A percentile compares a stretch with the other conserved stretches of the same genome.
These are phyloP conservation scores for Mycena rosella DNA, from an alignment of 768 basidiomycete genomes.

Conservation along the genomic window DNA sequence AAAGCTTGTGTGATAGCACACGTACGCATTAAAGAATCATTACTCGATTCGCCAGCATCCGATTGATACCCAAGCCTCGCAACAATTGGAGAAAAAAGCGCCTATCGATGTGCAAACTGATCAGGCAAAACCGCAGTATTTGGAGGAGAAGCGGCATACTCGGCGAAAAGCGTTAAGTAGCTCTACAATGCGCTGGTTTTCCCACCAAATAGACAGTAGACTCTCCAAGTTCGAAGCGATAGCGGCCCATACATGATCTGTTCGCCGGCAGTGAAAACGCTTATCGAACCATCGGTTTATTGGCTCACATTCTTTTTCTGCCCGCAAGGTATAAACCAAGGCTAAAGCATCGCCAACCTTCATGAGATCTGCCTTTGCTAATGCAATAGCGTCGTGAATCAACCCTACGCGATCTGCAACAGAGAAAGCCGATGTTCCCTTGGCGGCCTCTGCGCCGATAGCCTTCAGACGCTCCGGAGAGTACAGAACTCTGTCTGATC, in stretches of 20 bases:
- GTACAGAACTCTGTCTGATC: constrained; percentile 74
- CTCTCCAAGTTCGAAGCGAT: constrained; percentile 59
- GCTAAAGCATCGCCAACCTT: constrained; percentile 70
- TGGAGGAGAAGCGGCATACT: constrained; percentile 42
- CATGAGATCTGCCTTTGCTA: constrained; percentile 75
- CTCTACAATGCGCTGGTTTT: constrained; percentile 57
- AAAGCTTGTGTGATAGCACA: constrained; percentile 64
- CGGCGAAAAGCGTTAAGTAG: constrained; percentile 58
- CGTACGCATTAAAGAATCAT: constrained; percentile 68
- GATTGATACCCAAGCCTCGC: constrained; percentile 72
- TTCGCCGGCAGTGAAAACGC: constrained; percentile 1
- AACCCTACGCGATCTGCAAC: constrained; percentile 80
- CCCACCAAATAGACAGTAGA: constrained; percentile 75
- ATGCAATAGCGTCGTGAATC: constrained; percentile 71
- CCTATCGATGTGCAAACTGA: constrained; percentile 42
- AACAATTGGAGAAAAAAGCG: constrained; percentile 67
- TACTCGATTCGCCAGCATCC: constrained; percentile 56
- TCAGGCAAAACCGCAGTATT: background rate
- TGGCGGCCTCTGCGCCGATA: constrained; percentile 72
- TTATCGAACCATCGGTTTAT: background rate
- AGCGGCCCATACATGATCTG: constrained; percentile 73
- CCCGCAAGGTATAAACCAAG: constrained; percentile 64
- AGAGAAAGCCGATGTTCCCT: constrained; percentile 62
- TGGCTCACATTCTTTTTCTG: constrained; percentile 69
- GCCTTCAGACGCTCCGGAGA: constrained; percentile 67